Evolutionary conservation across 176 grass and related monocot genomes (phyloP).

Genomic region (Triticum timopheevii): DNA sequence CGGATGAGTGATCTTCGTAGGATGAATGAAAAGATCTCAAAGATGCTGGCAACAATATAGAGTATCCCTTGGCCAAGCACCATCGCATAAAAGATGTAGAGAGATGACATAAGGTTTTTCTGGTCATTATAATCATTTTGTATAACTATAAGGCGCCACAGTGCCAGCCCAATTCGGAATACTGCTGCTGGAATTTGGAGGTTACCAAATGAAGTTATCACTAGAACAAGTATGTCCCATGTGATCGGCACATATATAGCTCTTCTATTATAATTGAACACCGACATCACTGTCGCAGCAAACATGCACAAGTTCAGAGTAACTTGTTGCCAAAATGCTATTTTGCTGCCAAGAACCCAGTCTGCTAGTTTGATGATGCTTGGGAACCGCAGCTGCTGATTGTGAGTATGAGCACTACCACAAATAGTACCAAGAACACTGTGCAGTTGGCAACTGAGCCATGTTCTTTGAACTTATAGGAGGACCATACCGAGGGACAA

Average conservation of each 20-base stretch:
- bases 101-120: neutral
- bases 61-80: neutral
- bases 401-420: neutral
- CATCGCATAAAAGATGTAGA: neutral
- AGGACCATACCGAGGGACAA: neutral
- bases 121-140: too few species aligned
- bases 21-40: conserved; percentile 1
- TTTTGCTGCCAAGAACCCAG: neutral
- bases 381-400: neutral
- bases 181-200: neutral
- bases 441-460: neutral
- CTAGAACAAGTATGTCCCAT: neutral
- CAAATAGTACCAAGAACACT: neutral
- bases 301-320: neutral
- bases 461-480: neutral
- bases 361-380: neutral
- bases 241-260: rapidly evolving
- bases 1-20: neutral
- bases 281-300: neutral
- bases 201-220: neutral
- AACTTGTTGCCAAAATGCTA: neutral
- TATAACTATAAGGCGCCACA: neutral
- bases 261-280: neutral
- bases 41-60: neutral
- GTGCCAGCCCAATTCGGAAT: neutral